A percentile compares a stretch with the other conserved stretches of the same genome.
These are phyloP conservation scores for Bromus sterilis DNA, from an alignment of 176 grass and related monocot species.

Conservation along the genomic window DNA sequence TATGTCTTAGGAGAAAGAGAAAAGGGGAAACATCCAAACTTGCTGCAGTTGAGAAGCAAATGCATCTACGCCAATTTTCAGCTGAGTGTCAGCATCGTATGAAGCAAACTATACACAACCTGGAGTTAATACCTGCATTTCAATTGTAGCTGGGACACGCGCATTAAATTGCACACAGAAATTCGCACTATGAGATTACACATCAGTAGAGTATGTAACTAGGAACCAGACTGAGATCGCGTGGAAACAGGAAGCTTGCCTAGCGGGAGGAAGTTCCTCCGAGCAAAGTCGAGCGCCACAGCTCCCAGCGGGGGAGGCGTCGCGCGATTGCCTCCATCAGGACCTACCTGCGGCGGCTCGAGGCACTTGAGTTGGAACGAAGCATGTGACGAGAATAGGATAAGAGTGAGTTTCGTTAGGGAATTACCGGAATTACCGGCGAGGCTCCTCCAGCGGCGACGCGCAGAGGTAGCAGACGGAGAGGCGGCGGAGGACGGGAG, in stretches of 20 bases:
- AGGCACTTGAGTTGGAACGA: conserved; percentile 7
- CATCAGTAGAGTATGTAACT: background rate
- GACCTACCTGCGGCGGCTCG: conserved; percentile 32
- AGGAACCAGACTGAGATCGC: background rate
- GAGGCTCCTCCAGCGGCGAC: conserved; percentile 12
- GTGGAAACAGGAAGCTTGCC: conserved; percentile 24
- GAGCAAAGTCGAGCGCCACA: conserved; percentile 33
- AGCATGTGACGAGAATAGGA: background rate
- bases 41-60: background rate
- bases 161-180: background rate
- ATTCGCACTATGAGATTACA: background rate
- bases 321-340: conserved; percentile 25
- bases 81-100: background rate
- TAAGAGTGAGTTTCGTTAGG: background rate
- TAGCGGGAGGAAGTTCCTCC: conserved; percentile 87
- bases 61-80: background rate
- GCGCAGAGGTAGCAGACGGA: conserved; percentile 17
- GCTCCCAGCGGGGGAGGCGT: conserved; percentile 19
- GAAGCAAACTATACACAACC: background rate
- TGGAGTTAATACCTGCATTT: background rate
- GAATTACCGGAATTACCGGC: conserved; percentile 34
- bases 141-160: background rate
- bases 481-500: background rate
- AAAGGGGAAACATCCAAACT: background rate
- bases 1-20: background rate